phyloP scores from a whole-genome alignment of 139 green algal species.

The Chlorella sp. region DNA sequence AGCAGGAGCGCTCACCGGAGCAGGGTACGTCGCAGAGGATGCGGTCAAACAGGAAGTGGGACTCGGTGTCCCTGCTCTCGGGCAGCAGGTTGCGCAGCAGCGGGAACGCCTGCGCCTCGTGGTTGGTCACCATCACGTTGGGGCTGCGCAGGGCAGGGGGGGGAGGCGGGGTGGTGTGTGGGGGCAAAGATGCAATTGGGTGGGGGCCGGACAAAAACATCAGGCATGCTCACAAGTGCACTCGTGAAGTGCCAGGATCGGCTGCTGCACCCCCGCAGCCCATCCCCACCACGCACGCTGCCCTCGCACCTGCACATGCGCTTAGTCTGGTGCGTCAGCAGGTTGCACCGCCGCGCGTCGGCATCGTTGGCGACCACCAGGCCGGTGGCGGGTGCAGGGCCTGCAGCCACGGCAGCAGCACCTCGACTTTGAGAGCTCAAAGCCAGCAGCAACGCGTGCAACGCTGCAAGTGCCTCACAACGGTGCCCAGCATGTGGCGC shows the following conservation, averaged over 20 bases:
- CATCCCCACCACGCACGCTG: background rate
- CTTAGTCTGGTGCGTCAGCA: conserved; percentile 98
- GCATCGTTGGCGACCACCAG: conserved; percentile 97
- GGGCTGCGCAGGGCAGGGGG: background rate
- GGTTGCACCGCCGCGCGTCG: conserved; percentile 95
- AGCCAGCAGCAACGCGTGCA: too few species aligned
- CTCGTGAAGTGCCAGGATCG: background rate
- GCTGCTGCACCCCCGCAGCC: background rate
- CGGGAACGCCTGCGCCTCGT: conserved; percentile 90
- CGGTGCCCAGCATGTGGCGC: too few species aligned
- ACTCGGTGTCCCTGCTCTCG: background rate
- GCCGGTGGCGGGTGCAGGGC: conserved; percentile 52
- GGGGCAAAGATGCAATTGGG: too few species aligned
- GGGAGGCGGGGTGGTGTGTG: background rate
- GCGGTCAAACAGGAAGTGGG: conserved; percentile 76
- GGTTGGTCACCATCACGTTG: conserved; percentile 91
- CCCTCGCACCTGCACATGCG: conserved; percentile 70
- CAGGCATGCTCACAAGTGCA: background rate
- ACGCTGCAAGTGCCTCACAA: too few species aligned
- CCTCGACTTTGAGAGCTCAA: background rate
- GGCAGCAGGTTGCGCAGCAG: conserved; percentile 47
- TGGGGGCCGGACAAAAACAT: too few species aligned
- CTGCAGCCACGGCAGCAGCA: background rate
- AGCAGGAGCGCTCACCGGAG: conserved; percentile 27
- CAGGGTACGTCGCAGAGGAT: conserved; percentile 98